Percentiles rank a stretch among this genome's conserved stretches.
Evolutionary conservation across 345 rosid genomes (phyloP).

Genomic region (Schrenkiella parvula): DNA sequence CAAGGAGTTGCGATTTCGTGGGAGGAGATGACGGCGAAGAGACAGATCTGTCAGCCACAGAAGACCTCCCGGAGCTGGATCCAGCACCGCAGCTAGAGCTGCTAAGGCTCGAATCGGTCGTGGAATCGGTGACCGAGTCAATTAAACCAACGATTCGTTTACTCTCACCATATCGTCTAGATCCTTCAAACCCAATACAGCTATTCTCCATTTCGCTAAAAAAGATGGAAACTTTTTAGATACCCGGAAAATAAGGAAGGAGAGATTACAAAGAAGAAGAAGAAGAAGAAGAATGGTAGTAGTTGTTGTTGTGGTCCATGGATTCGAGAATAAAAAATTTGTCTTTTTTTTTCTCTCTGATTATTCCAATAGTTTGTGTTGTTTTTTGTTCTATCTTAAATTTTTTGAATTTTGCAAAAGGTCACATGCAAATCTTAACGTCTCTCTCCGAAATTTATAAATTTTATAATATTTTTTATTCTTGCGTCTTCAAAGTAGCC

Average conservation of each 20-base stretch:
- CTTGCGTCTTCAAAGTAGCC: slow-evolving; percentile 26
- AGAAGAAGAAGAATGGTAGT: not conserved
- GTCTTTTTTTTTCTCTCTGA: not conserved
- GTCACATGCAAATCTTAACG: slow-evolving; percentile 35
- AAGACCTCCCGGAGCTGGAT: slow-evolving; percentile 40
- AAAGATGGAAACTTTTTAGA: slow-evolving; percentile 3
- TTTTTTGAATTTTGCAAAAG: slow-evolving; percentile 17
- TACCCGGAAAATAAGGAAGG: not conserved
- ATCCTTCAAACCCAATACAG: slow-evolving; percentile 39
- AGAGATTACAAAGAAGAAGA: slow-evolving; percentile 19
- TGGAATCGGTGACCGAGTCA: slow-evolving; percentile 49
- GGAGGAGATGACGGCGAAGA: slow-evolving; percentile 44
- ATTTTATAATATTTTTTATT: not conserved
- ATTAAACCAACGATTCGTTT: slow-evolving; percentile 23
- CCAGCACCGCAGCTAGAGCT: slow-evolving; percentile 40
- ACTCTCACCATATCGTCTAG: slow-evolving; percentile 26
- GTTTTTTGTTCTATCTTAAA: slow-evolving; percentile 18
- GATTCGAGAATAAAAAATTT: not conserved
- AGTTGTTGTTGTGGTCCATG: slow-evolving; percentile 18
- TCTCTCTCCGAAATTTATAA: slow-evolving; percentile 18
- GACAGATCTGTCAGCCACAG: slow-evolving; percentile 35
- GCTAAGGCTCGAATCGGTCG: slow-evolving; percentile 55
- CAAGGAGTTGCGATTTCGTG: slow-evolving; percentile 49
- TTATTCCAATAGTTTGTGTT: slow-evolving; percentile 19
- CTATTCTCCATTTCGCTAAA: slow-evolving; percentile 41